Conservation (phyloP, 306 rosid genomes). For the Castanospermum australe region DNA sequence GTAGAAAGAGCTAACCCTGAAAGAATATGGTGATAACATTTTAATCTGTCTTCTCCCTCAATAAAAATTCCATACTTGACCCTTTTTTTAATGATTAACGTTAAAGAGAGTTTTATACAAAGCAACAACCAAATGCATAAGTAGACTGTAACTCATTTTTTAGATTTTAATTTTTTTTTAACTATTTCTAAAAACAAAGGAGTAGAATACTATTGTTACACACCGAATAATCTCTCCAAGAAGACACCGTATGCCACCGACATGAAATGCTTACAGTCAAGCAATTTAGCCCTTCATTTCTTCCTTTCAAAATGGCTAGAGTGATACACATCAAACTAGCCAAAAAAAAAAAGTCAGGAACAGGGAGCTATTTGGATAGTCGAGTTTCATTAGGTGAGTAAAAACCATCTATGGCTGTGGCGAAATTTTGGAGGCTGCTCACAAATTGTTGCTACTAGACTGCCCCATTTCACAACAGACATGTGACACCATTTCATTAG, state of each 20-base stretch:
- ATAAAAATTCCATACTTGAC: too few relatives aligned
- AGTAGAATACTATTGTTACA: neutral
- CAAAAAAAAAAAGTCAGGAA: neutral
- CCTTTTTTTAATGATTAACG: too few relatives aligned
- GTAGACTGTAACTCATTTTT: neutral
- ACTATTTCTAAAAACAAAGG: neutral
- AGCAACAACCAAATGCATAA: too few relatives aligned
- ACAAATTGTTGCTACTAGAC: neutral
- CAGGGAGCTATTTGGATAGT: neutral
- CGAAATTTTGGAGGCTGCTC: neutral
- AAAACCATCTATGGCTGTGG: neutral
- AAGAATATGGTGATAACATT: too few relatives aligned
- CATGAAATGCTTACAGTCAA: neutral
- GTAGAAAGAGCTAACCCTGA: too few relatives aligned
- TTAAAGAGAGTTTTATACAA: too few relatives aligned
- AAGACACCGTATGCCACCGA: neutral
- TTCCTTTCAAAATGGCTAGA: too few relatives aligned
- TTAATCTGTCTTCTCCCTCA: too few relatives aligned
- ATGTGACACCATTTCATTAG: conserved; percentile 6
- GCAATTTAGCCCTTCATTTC: too few relatives aligned
- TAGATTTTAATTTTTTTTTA: too few relatives aligned
- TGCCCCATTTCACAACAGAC: conserved; percentile 9
- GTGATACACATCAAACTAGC: neutral
- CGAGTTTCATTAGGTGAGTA: neutral
- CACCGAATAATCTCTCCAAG: neutral